A percentile compares a stretch with the other conserved stretches of the same genome.
These are phyloP conservation scores for Podaxis sp. DNA, from an alignment of 768 basidiomycete genomes.

Conservation along the genomic window DNA sequence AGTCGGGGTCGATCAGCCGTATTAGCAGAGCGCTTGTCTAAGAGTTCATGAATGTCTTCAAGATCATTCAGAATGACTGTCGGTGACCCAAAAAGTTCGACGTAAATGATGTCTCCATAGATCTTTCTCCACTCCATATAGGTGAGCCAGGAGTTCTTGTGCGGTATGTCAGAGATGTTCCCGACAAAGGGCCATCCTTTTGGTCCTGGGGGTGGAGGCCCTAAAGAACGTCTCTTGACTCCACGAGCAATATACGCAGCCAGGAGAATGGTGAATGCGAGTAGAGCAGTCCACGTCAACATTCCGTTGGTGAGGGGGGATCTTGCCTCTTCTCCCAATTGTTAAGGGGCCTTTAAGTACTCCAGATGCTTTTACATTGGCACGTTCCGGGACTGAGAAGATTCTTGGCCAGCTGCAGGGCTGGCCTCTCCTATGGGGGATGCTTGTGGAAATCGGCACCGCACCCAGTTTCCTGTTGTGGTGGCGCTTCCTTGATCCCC, in stretches of 20 bases:
- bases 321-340: not conserved
- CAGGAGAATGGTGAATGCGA: not conserved
- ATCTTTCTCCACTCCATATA: conserved; percentile 30
- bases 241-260: not conserved
- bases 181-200: conserved; percentile 32
- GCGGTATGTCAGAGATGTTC: conserved; percentile 28
- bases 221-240: not conserved
- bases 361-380: too few relatives aligned
- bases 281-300: not conserved
- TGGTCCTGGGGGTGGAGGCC: conserved; percentile 33
- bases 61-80: conserved; percentile 41
- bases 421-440: too few relatives aligned
- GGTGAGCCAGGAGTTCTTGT: conserved; percentile 29
- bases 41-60: conserved; percentile 38
- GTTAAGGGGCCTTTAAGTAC: not conserved
- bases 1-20: conserved; percentile 44
- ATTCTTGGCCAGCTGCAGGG: too few relatives aligned
- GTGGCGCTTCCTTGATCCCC: too few relatives aligned
- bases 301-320: not conserved
- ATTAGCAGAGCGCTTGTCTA: conserved; percentile 43
- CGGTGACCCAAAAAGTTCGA: conserved; percentile 34
- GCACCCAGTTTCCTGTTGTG: too few relatives aligned
- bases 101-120: conserved; percentile 30
- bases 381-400: too few relatives aligned
- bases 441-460: too few relatives aligned